Percentiles rank a stretch among this genome's conserved stretches.
phyloP scores from a whole-genome alignment of 805 yeast genomes.

The Ogataea methanolica region DNA sequence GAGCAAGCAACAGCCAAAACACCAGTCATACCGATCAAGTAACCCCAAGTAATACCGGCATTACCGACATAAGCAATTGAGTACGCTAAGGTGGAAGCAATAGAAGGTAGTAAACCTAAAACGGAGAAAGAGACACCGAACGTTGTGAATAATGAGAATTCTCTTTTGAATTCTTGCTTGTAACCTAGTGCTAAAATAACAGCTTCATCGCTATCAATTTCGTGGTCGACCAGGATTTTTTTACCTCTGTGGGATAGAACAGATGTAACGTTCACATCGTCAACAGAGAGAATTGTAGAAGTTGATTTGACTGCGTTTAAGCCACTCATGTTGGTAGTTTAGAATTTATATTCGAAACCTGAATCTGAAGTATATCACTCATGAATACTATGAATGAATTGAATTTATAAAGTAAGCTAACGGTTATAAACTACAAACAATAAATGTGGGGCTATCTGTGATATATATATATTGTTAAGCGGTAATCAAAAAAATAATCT shows the following conservation, averaged over 20 bases:
- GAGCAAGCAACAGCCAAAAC: conserved; percentile 53
- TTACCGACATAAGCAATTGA: conserved; percentile 58
- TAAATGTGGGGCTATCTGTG: too few species aligned
- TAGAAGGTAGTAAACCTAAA: conserved; percentile 60
- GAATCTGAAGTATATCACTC: neutral
- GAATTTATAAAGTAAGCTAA: too few species aligned
- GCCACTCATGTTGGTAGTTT: neutral
- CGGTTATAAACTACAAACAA: too few species aligned
- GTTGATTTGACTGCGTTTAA: neutral
- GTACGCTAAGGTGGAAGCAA: conserved; percentile 56
- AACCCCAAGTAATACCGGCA: conserved; percentile 60
- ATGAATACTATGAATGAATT: too few species aligned
- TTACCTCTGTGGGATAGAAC: conserved; percentile 22
- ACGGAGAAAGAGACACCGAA: conserved; percentile 62
- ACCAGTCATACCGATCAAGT: conserved; percentile 50
- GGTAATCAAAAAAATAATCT: too few species aligned
- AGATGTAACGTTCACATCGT: conserved; percentile 22
- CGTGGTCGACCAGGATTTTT: conserved; percentile 39
- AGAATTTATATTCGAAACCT: neutral
- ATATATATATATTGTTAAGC: too few species aligned
- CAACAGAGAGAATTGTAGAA: conserved; percentile 25
- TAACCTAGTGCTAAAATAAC: conserved; percentile 53
- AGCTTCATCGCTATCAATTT: conserved; percentile 45
- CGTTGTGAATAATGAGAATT: conserved; percentile 50
- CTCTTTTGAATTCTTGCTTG: conserved; percentile 60